Evolutionary conservation across 768 basidiomycete genomes (phyloP), one percentile per base, ranked within the genome.

Genomic region (Coprinopsis marcescibilis): DNA sequence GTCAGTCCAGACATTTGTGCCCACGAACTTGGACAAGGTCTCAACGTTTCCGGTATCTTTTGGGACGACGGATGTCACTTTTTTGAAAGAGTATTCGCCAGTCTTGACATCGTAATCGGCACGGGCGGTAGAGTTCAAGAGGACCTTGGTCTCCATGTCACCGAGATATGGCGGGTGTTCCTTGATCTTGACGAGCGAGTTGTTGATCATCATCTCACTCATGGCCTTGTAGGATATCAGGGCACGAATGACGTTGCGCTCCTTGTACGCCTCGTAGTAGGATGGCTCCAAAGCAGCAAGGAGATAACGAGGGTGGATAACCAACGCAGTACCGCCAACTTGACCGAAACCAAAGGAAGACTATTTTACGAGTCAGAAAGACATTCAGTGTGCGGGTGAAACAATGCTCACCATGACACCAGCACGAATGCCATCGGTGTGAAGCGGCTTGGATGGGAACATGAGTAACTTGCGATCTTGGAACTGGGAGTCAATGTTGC

Each of bases 281-380:
- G 78, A 72, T 1, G 89, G 80, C 50, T 92, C 82, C 29, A 97
- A 69, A 8, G 86, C 75, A 32, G 85, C 95, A 53, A 94, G 82
- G 52, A 96, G 76, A 69, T 89, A 90, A 54, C 90, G 86, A 52
- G 96, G 94, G 63, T 98, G 85, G 41, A 98, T 61, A 57, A 97
- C 72, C 53, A 94, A 76, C 35, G 84, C 88, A 47, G 82, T 88
- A 45, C 96, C 96, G 44, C 96, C 96, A 52, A 97, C 95, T 78
- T 97, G 96, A 57, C 96, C 94, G 72, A 98, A 98, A 53, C 96
- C 95, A 67, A 95, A 95, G 12, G 90, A 93, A 1, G 91, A 93
- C 38, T 40, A 15, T 11, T 23, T 8, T 8, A 5, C 12, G 25
- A 11, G 12, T 19, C 25, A 23, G 8, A 40, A 8, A 10, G 20